Conservation (phyloP, 2,329 filamentous ascomycete species). For the Colletotrichum paranaense region DNA sequence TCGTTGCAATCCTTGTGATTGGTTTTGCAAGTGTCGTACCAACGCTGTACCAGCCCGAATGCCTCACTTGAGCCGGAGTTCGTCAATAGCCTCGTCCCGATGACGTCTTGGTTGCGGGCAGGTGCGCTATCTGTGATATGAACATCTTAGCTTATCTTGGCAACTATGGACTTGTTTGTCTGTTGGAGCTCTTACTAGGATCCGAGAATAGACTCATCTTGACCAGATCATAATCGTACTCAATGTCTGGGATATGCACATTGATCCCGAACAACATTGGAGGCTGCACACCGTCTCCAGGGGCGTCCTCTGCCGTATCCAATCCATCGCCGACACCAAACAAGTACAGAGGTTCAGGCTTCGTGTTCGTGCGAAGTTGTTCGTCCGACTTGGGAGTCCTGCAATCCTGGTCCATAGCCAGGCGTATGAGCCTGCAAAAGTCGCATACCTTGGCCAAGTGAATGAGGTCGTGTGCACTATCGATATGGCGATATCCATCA, state of each 20-base stretch:
- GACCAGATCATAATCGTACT: background rate
- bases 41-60: background rate
- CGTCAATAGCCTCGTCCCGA: background rate
- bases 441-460: background rate
- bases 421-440: background rate
- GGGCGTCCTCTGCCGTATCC: background rate
- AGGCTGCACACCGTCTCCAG: background rate
- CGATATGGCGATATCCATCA: background rate
- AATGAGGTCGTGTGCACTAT: background rate
- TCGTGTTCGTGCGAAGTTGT: background rate
- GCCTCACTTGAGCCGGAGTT: background rate
- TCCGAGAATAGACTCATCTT: background rate
- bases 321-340: background rate
- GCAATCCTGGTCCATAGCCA: background rate
- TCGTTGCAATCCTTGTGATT: background rate
- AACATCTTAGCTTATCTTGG: background rate
- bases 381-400: background rate
- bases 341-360: background rate
- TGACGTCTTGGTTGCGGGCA: background rate
- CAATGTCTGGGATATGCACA: background rate
- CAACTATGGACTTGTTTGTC: background rate
- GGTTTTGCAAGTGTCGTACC: background rate
- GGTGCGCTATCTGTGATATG: background rate
- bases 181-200: background rate
- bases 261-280: background rate